Conservation (phyloP, 371 early-diverging fungal genomes). For the Circinella minor region DNA sequence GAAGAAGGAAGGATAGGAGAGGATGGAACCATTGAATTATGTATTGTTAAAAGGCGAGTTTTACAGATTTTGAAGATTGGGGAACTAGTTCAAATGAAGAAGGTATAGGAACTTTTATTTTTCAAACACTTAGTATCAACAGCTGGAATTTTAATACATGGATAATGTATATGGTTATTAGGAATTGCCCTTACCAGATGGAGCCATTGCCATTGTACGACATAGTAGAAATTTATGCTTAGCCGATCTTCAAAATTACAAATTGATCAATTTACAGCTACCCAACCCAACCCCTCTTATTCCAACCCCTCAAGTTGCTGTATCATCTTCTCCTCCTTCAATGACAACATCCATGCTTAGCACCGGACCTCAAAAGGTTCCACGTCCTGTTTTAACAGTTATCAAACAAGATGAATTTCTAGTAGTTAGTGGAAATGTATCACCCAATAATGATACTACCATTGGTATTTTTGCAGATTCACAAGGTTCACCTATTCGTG, state of each 20-base stretch:
- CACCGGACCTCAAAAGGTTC: slow-evolving; percentile 33
- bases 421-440: slow-evolving; percentile 65
- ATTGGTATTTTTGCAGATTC: slow-evolving; percentile 80
- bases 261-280: slow-evolving; percentile 59
- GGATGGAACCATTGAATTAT: slow-evolving; percentile 66
- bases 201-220: slow-evolving; percentile 60
- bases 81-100: slow-evolving; percentile 52
- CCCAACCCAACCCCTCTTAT: slow-evolving; percentile 61
- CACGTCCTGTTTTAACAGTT: slow-evolving; percentile 67
- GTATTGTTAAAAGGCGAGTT: slow-evolving; percentile 65
- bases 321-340: slow-evolving; percentile 22
- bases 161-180: slow-evolving; percentile 19
- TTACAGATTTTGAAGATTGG: slow-evolving; percentile 63
- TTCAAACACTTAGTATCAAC: too few species aligned
- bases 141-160: neutral
- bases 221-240: slow-evolving; percentile 62
- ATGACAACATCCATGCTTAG: slow-evolving; percentile 37
- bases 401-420: slow-evolving; percentile 75
- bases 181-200: slow-evolving; percentile 72
- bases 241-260: slow-evolving; percentile 71
- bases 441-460: slow-evolving; percentile 37
- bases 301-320: slow-evolving; percentile 56
- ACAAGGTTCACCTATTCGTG: slow-evolving; percentile 75
- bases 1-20: slow-evolving; percentile 62
- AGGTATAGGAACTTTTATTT: slow-evolving; percentile 33